Base-by-base conservation (phyloP, 208 protist genomes). In the Trypanosoma boissoni region DNA sequence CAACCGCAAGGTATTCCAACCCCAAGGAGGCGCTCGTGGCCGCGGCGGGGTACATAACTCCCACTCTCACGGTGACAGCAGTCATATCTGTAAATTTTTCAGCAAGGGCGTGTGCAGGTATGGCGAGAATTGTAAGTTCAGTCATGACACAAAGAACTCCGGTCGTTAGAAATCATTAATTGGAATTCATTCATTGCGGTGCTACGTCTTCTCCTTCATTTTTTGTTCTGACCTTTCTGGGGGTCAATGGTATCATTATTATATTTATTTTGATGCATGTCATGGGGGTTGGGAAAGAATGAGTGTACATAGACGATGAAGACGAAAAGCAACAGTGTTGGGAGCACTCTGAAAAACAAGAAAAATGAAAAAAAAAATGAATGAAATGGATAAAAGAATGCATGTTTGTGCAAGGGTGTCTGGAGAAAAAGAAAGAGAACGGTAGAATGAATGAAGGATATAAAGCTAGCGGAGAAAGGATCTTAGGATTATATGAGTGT, bases 41-140 rank as follows among this genome's bases (percentile, higher is more conserved):
- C 57, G 65, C 18, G 65, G 65, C 14, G 53, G 46, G 10, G 46
- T 61, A 48, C 58, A 72, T 58, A 44, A 20, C 7, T 60, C 52
- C 16, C 56, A 64, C 28, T 14, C 31, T n/a, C 58, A 64, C 43
- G 37, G 53, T 8, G 50, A 64, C 43, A 51, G 36, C 48, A 34
- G 28, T 24, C 51, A 58, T 18, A 20, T 39, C 6, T 72, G 65
- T 26, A 57, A 43, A 36, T 72, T 61, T 54, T 72, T 66, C 32
- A 64, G 18, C 31, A 66, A 64, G 31, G 65, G 57, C 6, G 39
- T 16, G 0, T 72, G 65, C 26, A 72, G 53, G 46, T 50, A 51
- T 48, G 65, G 65, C 0, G 50, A 59, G 1, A 20, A 55, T 4
- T 72, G 65, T 23, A 42, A 48, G n/a, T 72, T 53, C 41, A 23